Conservation (phyloP, 768 basidiomycete genomes). For the Suillus subaureus region DNA sequence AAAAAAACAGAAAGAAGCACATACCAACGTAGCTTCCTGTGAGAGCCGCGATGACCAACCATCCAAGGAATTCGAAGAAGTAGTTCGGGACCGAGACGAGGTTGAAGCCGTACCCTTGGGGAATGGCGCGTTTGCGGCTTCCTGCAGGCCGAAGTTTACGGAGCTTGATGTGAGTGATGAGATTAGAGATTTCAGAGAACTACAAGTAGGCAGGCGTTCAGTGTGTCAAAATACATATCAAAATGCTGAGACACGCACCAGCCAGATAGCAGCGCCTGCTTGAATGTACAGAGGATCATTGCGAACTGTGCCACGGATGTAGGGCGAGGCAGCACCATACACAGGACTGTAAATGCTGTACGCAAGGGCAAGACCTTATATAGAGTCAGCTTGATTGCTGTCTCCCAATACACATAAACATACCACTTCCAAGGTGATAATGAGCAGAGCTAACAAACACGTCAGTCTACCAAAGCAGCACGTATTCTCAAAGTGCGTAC, state of each 20-base stretch:
- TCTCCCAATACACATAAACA: slow-evolving; percentile 7
- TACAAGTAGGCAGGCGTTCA: slow-evolving; percentile 32
- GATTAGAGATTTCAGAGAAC: slow-evolving; percentile 87
- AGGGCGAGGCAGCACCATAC: slow-evolving; percentile 67
- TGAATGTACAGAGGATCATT: slow-evolving; percentile 69
- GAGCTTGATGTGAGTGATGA: slow-evolving; percentile 79
- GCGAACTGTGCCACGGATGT: slow-evolving; percentile 61
- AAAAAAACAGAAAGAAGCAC: slow-evolving; percentile 28
- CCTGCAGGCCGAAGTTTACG: slow-evolving; percentile 83
- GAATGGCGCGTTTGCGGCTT: slow-evolving; percentile 79
- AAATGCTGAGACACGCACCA: slow-evolving; percentile 52
- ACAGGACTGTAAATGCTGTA: slow-evolving; percentile 80
- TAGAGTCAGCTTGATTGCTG: slow-evolving; percentile 1
- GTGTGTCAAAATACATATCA: neutral
- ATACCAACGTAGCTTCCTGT: slow-evolving; percentile 75
- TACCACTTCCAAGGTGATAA: slow-evolving; percentile 82
- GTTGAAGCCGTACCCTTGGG: slow-evolving; percentile 90
- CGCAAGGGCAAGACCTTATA: slow-evolving; percentile 72
- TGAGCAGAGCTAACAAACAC: slow-evolving; percentile 68
- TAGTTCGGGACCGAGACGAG: slow-evolving; percentile 93
- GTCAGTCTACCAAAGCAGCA: slow-evolving; percentile 6
- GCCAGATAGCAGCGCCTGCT: slow-evolving; percentile 67
- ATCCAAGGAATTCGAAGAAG: slow-evolving; percentile 83
- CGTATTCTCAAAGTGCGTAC: slow-evolving; percentile 43
- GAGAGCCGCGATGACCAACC: slow-evolving; percentile 73